Evolutionary conservation across 495 filamentous ascomycete genomes (phyloP), one percentile per base, ranked within the genome.

Genomic region (Talaromyces ruber): DNA sequence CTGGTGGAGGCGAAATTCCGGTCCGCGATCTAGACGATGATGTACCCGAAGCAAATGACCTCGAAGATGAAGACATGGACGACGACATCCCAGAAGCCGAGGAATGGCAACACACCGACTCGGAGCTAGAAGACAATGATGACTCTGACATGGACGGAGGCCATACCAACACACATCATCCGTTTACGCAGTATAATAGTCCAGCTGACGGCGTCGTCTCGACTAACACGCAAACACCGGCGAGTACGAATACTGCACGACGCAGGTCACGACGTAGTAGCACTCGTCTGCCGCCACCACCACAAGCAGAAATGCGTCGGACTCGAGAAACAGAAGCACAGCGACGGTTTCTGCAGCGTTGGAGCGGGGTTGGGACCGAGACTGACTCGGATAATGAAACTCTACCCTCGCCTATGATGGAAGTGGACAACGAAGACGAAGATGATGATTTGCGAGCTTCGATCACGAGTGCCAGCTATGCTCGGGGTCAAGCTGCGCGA

Each of bases 61-160:
- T 47, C 0, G 62, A 63, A 24, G 62, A 54, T 11, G 61, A 59
- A 45, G 64, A 60, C 47, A 53, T 57, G 50, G 57, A 37, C n/a
- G 61, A 68, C 43, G 73, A 59, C 0, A 68, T 62, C 7, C 70
- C 68, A 18, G 66, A 75, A 55, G 71, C 72, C 54, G 77, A 72
- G n/a, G 75, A 78, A 67, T 81, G 78, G 78, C 78, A 81, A 63
- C 91, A 96, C 67, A 96, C 91, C 22, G 91, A 96, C 73, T 91
- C 89, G 6, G 90, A 93, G 64, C 82, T 80, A n/a, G 85, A 87
- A 61, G 72, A 89, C 22, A 82, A 82, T 30, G 79, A 79, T 26
- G 74, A 75, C 3, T 66, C 25, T 62, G 47, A 30, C 37, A 12
- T 25, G 8, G 50, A 71, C 16, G 65, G 70, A n/a, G 66, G 76